Base-by-base conservation (phyloP, 1,139 yeast species). In the Eremothecium gossypii region DNA sequence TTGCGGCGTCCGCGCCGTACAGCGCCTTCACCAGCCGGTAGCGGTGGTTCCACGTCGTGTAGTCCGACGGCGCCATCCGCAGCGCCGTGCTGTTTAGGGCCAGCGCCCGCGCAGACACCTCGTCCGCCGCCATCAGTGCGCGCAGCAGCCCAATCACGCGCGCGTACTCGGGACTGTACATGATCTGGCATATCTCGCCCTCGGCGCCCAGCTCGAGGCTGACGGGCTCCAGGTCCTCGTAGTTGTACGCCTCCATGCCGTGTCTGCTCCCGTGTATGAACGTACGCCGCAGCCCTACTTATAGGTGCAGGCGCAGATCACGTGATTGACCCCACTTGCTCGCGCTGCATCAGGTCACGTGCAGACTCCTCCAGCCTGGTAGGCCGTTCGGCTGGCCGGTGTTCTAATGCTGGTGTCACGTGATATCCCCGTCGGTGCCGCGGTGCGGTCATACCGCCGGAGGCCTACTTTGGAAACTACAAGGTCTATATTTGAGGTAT, bases 21-120 rank as follows among this genome's bases (percentile, higher is more conserved):
- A 77, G 53, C 47, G 58, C 53, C 36, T 57, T 58, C 36, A 86
- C 62, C 10, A 79, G 76, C 45, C 78, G 71, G 47, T 67, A 77
- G 12, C 97, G 68, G 63, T 83, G 91, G 44, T 73, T 72, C 97
- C 98, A 91, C 1, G 81, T 81, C 0, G 96, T 83, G 60, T 91
- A 91, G 62, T 89, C 96, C 0, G 96, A 95, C 0, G 97, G 91
- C 40, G 85, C 78, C 46, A 74, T 56, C 11, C 67, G 74, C 42
- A 93, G 79, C 3, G 83, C 81, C 31, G 65, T 62, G 26, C 73
- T 70, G 0, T 95, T 82, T 37, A 87, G 63, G 26, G 71, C 71
- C 31, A 86, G 63, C 0, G 95, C 89, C 45, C 97, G 67, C 38
- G 74, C 79, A 1, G 87, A 74, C 53, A 72, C 69, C 56, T 87